Evolutionary conservation across 306 rosid species (phyloP), one percentile per base, ranked within the genome.

Genomic region (Morella rubra): DNA sequence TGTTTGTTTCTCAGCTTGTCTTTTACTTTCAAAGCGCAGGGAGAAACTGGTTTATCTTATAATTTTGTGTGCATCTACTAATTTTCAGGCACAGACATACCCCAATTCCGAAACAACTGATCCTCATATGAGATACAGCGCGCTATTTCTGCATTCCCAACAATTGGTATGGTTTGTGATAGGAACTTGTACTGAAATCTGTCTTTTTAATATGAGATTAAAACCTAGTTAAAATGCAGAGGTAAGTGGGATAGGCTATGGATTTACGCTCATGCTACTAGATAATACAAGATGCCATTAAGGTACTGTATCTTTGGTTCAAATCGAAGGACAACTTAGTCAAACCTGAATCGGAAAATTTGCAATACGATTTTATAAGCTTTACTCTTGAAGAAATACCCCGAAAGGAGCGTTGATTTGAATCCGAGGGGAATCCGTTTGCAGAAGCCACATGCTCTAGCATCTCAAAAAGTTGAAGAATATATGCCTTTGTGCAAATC

Each of bases 391-490:
- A 85, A 85, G 49, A 75, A 58, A 80, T 76, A 80, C 52, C 42
- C 81, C 56, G 71, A 82, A 84, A 80, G 84, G 76, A 70, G 81
- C 73, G 77, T 80, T 79, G 81, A 82, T 73, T 89, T 89, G 86
- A 89, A 87, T 86, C 89, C 84, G 77, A 32, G 37, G 37, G 86
- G 96, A 93, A 85, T 86, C 90, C 88, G 77, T 71, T 66, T 81
- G 87, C 87, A 86, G 84, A 85, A 82, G 77, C 72, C 96, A 90
- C 93, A 89, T 93, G 97, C 85, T 72, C 73, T 82, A 79, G 89
- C 81, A 76, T 78, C 74, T 73, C 79, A 87, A 91, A 32, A 93
- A 90, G 96, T 84, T 80, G 13, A 82, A 86, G 92, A 90, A 89
- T 90, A 89, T 87, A 73, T 77, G 85, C 77, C 85, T 88, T 90